Base-by-base conservation (phyloP, 208 protist genomes). In the Trypanosoma boissoni region DNA sequence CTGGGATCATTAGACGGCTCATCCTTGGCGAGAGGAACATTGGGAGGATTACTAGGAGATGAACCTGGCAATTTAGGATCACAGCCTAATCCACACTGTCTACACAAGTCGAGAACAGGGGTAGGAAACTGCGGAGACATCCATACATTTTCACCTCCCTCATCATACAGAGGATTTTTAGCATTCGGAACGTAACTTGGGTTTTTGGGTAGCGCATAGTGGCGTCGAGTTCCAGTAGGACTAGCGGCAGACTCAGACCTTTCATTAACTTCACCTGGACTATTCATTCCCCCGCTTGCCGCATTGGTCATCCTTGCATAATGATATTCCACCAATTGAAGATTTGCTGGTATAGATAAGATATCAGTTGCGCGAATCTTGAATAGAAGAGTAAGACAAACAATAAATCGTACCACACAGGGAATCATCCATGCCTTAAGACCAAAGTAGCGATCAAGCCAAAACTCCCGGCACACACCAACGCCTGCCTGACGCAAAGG, bases 51-150 rank as follows among this genome's bases (percentile, higher is more conserved):
- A 34, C 2, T 20, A 27, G 18, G 4, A 7, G 9, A 7, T 32
- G 49, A 18, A 3, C 50, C 50, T 1, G 86, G 86, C 14, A 90
- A 21, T 23, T 58, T 65, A 5, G 82, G 63, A 24, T 72, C 64
- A 49, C 86, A 93, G 34, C 78, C 59, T 64, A 82, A 57, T 16
- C 86, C 86, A 71, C 81, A 72, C 28, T 72, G 69, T 8, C 41
- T 57, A 2, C 68, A 41, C 58, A 93, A 93, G 12, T 62, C 32
- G 21, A 78, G 28, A 1, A 91, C 71, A 8, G 87, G 76, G 0
- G 56, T 56, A 8, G 87, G 87, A 46, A 79, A 81, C 61, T 91
- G 80, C 1, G 78, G 69, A 2, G 54, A 18, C 20, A 76, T 64
- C 62, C 72, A 62, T 2, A 26, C 34, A 24, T 18, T 39, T 28